These are phyloP conservation scores for Rubus idaeus DNA, from an alignment of 306 rosid species.

Conservation along the genomic window DNA sequence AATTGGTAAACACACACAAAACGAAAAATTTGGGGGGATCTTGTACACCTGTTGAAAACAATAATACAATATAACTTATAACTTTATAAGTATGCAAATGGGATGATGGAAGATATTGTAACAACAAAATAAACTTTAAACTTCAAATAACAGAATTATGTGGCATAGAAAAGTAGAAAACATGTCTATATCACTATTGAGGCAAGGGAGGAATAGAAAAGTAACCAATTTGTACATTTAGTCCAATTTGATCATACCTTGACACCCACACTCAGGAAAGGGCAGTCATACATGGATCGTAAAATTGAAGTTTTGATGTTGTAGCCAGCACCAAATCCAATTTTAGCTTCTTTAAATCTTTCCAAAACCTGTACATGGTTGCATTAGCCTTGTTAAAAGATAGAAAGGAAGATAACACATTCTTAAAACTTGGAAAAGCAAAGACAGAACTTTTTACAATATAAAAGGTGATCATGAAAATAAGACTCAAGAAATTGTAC, in stretches of 20 bases:
- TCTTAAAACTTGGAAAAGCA: slow-evolving; percentile 1
- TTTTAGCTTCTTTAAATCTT: slow-evolving; percentile 69
- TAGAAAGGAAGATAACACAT: slow-evolving; percentile 15
- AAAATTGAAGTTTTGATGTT: slow-evolving; percentile 67
- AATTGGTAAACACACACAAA: neutral
- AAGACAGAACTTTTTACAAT: slow-evolving; percentile 17
- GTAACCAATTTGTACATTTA: slow-evolving; percentile 7
- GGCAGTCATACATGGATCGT: slow-evolving; percentile 73
- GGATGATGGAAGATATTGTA: neutral
- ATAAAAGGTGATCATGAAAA: neutral
- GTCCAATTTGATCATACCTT: slow-evolving; percentile 56
- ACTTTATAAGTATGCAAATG: neutral
- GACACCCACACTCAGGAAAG: slow-evolving; percentile 68
- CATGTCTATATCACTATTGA: neutral
- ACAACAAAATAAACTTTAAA: neutral
- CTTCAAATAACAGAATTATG: neutral
- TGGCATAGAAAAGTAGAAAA: slow-evolving; percentile 5
- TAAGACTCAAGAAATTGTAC: neutral
- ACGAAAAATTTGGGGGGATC: neutral
- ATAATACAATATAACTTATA: neutral
- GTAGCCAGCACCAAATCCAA: slow-evolving; percentile 92
- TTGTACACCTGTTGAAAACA: neutral
- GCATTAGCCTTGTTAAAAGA: slow-evolving; percentile 24
- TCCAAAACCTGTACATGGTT: slow-evolving; percentile 61
- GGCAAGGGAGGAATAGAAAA: slow-evolving; percentile 1